phyloP scores from a whole-genome alignment of 176 grass and related monocot genomes.

The Bonia amplexicaulis region DNA sequence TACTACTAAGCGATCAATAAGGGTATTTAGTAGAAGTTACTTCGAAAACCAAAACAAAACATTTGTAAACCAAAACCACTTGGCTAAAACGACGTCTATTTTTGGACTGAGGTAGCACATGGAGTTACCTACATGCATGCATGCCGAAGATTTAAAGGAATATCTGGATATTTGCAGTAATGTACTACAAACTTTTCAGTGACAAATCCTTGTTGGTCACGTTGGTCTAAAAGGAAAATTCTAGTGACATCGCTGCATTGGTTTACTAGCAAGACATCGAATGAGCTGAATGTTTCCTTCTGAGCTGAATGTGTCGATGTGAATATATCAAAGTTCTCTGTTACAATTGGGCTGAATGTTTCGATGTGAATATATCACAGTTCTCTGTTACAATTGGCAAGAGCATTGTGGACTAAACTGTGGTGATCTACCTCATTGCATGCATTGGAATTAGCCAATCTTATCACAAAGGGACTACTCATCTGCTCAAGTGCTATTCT shows the following conservation, averaged over 20 bases:
- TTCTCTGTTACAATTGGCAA: constrained; percentile 7
- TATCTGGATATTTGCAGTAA: background rate
- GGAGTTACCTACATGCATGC: background rate
- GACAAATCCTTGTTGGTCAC: background rate
- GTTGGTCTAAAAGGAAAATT: background rate
- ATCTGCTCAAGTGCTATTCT: constrained; percentile 27
- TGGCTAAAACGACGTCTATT: too few species aligned
- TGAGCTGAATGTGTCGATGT: background rate
- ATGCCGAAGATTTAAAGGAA: background rate
- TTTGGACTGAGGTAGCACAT: too few species aligned
- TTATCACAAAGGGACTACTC: background rate
- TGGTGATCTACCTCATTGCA: background rate
- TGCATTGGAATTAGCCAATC: background rate
- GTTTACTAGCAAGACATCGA: background rate
- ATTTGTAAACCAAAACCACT: too few species aligned
- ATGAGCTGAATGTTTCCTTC: background rate
- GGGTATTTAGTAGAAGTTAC: too few species aligned
- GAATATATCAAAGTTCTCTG: background rate
- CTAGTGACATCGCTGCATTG: background rate
- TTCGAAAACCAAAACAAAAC: too few species aligned
- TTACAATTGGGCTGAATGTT: background rate
- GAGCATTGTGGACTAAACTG: background rate
- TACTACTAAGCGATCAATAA: too few species aligned
- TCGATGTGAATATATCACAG: background rate
- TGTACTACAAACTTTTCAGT: background rate